These are phyloP conservation scores for Kalanchoe fedtschenkoi DNA, from an alignment of 164 flowering plant genomes.

Conservation along the genomic window DNA sequence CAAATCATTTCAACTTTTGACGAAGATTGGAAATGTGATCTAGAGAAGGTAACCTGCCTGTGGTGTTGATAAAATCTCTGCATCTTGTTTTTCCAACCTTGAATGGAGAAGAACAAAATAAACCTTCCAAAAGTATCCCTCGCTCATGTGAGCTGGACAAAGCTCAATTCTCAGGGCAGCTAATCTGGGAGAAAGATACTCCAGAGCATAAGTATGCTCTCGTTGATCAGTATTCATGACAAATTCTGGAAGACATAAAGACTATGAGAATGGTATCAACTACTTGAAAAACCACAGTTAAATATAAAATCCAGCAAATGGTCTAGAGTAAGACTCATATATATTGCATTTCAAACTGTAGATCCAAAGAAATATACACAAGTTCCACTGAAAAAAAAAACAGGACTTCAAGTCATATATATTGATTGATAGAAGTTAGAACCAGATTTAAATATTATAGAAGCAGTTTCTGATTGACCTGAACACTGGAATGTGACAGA, in stretches of 20 bases:
- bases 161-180: slow-evolving; percentile 93
- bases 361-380: too few relatives aligned
- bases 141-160: slow-evolving; percentile 82
- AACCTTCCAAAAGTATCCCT: slow-evolving; percentile 90
- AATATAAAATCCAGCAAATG: not conserved
- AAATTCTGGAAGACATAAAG: slow-evolving; percentile 43
- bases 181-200: slow-evolving; percentile 71
- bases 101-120: slow-evolving; percentile 93
- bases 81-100: slow-evolving; percentile 72
- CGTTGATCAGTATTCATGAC: slow-evolving; percentile 72
- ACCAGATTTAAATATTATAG: too few relatives aligned
- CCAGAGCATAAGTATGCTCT: slow-evolving; percentile 76
- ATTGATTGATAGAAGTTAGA: too few relatives aligned
- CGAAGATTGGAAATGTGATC: slow-evolving; percentile 3
- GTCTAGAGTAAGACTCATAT: too few relatives aligned
- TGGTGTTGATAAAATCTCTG: slow-evolving; percentile 58
- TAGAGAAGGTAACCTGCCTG: slow-evolving; percentile 37
- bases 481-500: not conserved
- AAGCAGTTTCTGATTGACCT: too few relatives aligned
- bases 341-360: not conserved
- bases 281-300: not conserved
- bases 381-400: too few relatives aligned
- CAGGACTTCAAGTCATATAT: too few relatives aligned
- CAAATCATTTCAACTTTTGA: not conserved
- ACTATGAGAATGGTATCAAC: not conserved